Percentiles rank a stretch among this genome's conserved stretches.
These are phyloP conservation scores for Leptographium wingfieldii DNA, from an alignment of 2,329 filamentous ascomycete species.

Conservation along the genomic window DNA sequence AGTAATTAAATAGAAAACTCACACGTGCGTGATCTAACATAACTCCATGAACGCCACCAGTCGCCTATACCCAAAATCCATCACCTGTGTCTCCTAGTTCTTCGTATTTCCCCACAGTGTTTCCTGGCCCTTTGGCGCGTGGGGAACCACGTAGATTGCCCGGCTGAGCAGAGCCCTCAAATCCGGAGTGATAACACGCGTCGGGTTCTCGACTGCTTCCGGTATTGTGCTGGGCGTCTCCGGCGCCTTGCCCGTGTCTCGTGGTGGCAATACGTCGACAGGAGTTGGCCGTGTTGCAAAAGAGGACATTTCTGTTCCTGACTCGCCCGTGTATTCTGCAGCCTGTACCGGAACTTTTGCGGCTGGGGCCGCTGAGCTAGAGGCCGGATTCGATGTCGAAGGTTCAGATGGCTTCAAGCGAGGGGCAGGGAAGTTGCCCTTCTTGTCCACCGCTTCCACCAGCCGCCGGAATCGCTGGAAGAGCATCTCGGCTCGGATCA, in stretches of 20 bases:
- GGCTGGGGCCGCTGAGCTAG: background rate
- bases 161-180: slow-evolving; percentile 39
- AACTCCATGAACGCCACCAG: background rate
- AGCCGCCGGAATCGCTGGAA: slow-evolving; percentile 80
- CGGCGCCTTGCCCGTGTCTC: slow-evolving; percentile 5
- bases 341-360: background rate
- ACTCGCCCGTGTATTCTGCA: background rate
- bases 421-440: slow-evolving; percentile 64
- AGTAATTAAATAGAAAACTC: background rate
- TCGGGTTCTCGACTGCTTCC: background rate
- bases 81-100: background rate
- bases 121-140: slow-evolving; percentile 2
- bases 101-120: slow-evolving; percentile 10
- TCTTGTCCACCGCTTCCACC: slow-evolving; percentile 86
- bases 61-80: background rate
- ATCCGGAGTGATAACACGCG: slow-evolving; percentile 44
- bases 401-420: slow-evolving; percentile 11
- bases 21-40: background rate
- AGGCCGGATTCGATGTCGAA: background rate
- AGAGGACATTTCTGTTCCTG: slow-evolving; percentile 1
- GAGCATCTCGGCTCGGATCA: slow-evolving; percentile 77
- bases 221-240: slow-evolving; percentile 1
- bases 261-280: background rate
- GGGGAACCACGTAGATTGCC: slow-evolving; percentile 24
- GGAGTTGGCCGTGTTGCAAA: background rate